Conservation (phyloP, 2,329 filamentous ascomycete genomes). For the Huntiella savannae region DNA sequence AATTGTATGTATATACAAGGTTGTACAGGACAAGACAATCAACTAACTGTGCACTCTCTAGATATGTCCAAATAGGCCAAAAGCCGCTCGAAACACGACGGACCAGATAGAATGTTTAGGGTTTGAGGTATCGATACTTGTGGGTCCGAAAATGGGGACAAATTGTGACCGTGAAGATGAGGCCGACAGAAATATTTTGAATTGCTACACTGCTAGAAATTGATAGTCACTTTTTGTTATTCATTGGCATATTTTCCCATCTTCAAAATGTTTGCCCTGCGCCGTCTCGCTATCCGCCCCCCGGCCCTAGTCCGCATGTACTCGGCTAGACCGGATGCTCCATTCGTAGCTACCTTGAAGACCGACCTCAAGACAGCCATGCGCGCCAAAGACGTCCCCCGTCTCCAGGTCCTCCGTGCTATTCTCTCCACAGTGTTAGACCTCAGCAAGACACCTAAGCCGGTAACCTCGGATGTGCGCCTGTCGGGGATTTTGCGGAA, state of each 20-base stretch:
- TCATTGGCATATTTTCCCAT: background rate
- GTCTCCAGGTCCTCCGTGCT: constrained; percentile 48
- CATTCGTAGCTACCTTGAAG: constrained; percentile 34
- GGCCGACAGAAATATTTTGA: too few species aligned
- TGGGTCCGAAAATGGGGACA: too few species aligned
- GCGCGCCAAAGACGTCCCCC: constrained; percentile 42
- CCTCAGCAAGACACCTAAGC: constrained; percentile 50
- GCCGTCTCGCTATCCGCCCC: constrained; percentile 3
- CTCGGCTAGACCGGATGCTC: constrained; percentile 13
- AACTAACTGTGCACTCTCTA: constrained; percentile 14
- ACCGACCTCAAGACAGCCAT: constrained; percentile 46
- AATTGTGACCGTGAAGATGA: too few species aligned
- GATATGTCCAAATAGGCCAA: constrained; percentile 43
- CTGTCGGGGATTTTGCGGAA: constrained; percentile 49
- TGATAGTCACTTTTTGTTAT: too few species aligned
- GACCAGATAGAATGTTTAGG: too few species aligned
- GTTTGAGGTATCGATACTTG: too few species aligned
- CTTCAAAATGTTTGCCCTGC: constrained; percentile 12
- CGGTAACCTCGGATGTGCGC: constrained; percentile 52
- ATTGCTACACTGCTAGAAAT: too few species aligned
- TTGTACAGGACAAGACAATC: background rate
- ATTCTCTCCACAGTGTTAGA: constrained; percentile 55
- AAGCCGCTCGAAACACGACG: constrained; percentile 24
- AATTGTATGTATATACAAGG: constrained; percentile 28
- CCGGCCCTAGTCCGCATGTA: background rate